Percentiles rank a stretch among this genome's conserved stretches.
Evolutionary conservation across 805 yeast species (phyloP).

Genomic region (Teunomyces aglyptinius): DNA sequence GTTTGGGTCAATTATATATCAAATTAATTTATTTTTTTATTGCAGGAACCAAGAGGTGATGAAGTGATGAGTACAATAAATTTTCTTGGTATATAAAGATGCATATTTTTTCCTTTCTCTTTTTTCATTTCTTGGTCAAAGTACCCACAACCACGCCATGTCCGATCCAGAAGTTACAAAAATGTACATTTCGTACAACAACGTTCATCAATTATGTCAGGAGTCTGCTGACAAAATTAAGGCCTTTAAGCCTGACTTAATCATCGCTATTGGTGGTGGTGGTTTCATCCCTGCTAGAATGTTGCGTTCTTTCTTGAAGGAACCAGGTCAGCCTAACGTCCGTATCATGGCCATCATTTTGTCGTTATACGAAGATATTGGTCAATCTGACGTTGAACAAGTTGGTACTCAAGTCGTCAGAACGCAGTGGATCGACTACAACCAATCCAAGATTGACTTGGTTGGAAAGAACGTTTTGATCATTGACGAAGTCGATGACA

Average conservation of each 20-base stretch:
- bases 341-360: conserved; percentile 94
- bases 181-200: conserved; percentile 76
- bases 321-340: conserved; percentile 82
- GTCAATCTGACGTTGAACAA: conserved; percentile 44
- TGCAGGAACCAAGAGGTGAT: not conserved
- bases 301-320: conserved; percentile 86
- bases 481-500: conserved; percentile 84
- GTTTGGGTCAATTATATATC: not conserved
- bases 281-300: conserved; percentile 98
- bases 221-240: conserved; percentile 58
- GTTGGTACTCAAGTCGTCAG: conserved; percentile 66
- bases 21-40: not conserved
- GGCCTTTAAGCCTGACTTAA: conserved; percentile 78
- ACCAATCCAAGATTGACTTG: conserved; percentile 57
- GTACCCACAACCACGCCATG: conserved; percentile 6
- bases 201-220: conserved; percentile 74
- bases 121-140: conserved; percentile 4
- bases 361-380: conserved; percentile 79
- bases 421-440: conserved; percentile 82
- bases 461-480: conserved; percentile 70
- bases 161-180: conserved; percentile 35
- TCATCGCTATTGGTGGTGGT: conserved; percentile 97
- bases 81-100: conserved; percentile 2
- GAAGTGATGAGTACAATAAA: not conserved
- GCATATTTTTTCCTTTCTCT: conserved; percentile 1